Conservation (phyloP, 202 grass and related monocot genomes). For the Hordeum pubiflorum region DNA sequence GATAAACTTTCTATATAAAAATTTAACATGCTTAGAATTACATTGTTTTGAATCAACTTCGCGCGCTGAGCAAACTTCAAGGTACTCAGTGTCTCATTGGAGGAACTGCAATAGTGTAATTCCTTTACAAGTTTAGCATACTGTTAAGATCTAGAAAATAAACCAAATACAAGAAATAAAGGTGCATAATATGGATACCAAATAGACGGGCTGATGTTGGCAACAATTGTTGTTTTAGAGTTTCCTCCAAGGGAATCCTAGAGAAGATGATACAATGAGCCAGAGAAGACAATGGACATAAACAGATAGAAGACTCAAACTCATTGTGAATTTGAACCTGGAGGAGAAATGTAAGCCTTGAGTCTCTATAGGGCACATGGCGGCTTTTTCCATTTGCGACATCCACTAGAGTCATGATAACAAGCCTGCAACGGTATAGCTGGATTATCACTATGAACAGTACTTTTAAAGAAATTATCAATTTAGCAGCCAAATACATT, state of each 20-base stretch:
- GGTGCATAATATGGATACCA: conserved; percentile 39
- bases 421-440: conserved; percentile 53
- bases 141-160: conserved; percentile 8
- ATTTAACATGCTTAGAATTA: conserved; percentile 24
- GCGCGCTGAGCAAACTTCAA: conserved; percentile 95
- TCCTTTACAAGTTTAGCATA: background rate
- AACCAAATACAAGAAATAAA: background rate
- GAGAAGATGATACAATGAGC: conserved; percentile 23
- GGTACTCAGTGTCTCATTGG: conserved; percentile 86
- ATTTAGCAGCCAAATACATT: background rate
- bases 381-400: conserved; percentile 79
- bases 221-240: conserved; percentile 89
- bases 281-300: conserved; percentile 2
- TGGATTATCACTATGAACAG: background rate
- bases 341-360: conserved; percentile 93
- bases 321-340: conserved; percentile 53
- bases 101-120: conserved; percentile 56
- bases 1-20: background rate
- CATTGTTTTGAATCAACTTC: conserved; percentile 95
- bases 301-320: background rate
- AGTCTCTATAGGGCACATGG: conserved; percentile 94
- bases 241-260: conserved; percentile 95
- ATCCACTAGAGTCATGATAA: conserved; percentile 93
- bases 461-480: conserved; percentile 2
- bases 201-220: conserved; percentile 90